Percentiles rank a stretch among this genome's conserved stretches.
These are phyloP conservation scores for Triticum monococcum DNA, from an alignment of 176 grass and related monocot species.

Conservation along the genomic window DNA sequence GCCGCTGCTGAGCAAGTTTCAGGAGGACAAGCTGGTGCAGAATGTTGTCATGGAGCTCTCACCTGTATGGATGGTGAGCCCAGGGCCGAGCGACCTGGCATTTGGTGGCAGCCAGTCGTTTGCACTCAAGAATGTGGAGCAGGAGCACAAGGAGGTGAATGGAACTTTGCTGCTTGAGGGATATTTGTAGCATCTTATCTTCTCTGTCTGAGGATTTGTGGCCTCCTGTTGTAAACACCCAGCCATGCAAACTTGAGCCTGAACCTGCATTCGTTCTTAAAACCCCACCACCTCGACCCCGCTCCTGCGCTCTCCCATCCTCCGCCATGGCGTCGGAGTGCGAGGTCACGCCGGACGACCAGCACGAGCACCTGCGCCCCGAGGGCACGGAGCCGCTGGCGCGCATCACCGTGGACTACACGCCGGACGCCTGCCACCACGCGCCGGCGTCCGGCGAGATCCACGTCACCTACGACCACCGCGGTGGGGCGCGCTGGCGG, in stretches of 20 bases:
- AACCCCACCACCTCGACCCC: neutral
- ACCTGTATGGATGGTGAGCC: slow-evolving; percentile 50
- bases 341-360: neutral
- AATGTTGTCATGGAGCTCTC: slow-evolving; percentile 74
- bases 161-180: slow-evolving; percentile 64
- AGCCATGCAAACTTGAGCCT: neutral
- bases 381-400: slow-evolving; percentile 34
- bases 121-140: slow-evolving; percentile 51
- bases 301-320: neutral
- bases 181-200: slow-evolving; percentile 42
- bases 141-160: slow-evolving; percentile 37
- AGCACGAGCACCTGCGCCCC: slow-evolving; percentile 39
- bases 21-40: slow-evolving; percentile 63
- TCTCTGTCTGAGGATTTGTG: neutral
- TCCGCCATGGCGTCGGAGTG: slow-evolving; percentile 10
- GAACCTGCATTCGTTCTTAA: neutral
- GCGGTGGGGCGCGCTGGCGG: slow-evolving; percentile 62
- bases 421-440: slow-evolving; percentile 44
- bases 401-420: slow-evolving; percentile 60
- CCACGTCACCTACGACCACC: slow-evolving; percentile 65
- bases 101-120: slow-evolving; percentile 50
- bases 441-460: slow-evolving; percentile 39
- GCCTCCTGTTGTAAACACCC: neutral
- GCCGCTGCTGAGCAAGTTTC: slow-evolving; percentile 49
- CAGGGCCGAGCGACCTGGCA: slow-evolving; percentile 27